Percentiles rank a stretch among this genome's conserved stretches.
Conservation (phyloP, 2,329 filamentous ascomycete genomes). For the Trichoderma atrobrunneum region DNA sequence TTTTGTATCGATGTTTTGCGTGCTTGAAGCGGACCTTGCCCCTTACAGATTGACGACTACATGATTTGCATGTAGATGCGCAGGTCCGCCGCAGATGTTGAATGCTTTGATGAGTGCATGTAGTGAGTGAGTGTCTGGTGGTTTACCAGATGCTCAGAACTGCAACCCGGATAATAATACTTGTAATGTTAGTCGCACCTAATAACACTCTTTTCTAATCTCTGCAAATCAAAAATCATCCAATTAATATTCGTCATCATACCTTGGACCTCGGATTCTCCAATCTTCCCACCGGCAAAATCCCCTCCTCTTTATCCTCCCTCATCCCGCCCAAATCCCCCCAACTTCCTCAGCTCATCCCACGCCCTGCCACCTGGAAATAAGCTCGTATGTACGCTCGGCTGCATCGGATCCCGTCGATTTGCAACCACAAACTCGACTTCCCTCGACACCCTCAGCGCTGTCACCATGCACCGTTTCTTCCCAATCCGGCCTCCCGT, state of each 20-base stretch:
- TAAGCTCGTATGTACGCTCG: slow-evolving; percentile 17
- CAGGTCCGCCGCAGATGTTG: not conserved
- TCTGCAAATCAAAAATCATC: not conserved
- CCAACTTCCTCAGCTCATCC: not conserved
- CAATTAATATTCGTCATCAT: not conserved
- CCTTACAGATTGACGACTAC: not conserved
- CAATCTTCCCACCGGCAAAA: not conserved
- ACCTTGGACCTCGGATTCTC: not conserved
- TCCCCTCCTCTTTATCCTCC: not conserved
- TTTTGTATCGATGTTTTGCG: not conserved
- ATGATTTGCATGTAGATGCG: not conserved
- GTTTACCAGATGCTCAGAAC: not conserved
- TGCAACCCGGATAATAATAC: not conserved
- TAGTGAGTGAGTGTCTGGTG: not conserved
- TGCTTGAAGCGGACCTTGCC: not conserved
- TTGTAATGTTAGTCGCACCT: not conserved
- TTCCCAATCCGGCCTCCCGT: not conserved
- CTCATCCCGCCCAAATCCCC: not conserved
- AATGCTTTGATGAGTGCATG: not conserved
- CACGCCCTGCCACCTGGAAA: not conserved
- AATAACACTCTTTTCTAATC: not conserved
- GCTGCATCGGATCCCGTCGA: not conserved
- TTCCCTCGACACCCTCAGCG: not conserved
- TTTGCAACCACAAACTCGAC: not conserved
- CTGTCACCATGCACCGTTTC: not conserved